Evolutionary conservation across 2,329 filamentous ascomycete species (phyloP).

Genomic region (Aspergillus proliferans): DNA sequence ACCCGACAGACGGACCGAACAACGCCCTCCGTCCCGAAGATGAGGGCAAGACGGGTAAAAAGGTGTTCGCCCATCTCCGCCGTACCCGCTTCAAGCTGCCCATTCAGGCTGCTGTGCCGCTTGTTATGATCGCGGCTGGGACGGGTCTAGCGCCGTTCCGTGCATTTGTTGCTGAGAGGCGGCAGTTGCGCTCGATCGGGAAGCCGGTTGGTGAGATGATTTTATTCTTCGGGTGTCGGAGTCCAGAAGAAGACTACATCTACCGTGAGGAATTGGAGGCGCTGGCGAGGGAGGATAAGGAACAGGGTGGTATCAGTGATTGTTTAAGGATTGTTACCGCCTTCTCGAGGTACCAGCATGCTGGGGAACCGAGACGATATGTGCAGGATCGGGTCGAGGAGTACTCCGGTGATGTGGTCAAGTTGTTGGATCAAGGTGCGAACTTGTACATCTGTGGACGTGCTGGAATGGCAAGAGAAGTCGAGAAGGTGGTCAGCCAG

Average conservation of each 20-base stretch:
- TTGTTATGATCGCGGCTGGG: constrained; percentile 50
- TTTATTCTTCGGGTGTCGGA: constrained; percentile 40
- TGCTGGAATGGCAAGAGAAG: constrained; percentile 37
- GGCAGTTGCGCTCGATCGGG: constrained; percentile 28
- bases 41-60: constrained; percentile 66
- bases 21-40: constrained; percentile 67
- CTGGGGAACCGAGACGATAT: constrained; percentile 19
- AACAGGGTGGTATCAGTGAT: constrained; percentile 10
- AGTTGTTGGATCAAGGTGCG: constrained; percentile 32
- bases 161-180: constrained; percentile 39
- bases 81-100: constrained; percentile 97
- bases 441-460: constrained; percentile 38
- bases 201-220: constrained; percentile 32
- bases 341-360: constrained; percentile 19
- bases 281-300: constrained; percentile 5
- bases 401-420: constrained; percentile 22
- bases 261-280: constrained; percentile 28
- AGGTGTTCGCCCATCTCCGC: constrained; percentile 83
- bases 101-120: constrained; percentile 31
- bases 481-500: constrained; percentile 33
- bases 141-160: constrained; percentile 47
- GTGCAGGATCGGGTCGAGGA: constrained; percentile 36
- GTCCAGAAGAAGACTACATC: constrained; percentile 31
- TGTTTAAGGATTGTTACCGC: constrained; percentile 19
- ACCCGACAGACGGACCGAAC: constrained; percentile 74